Base-by-base conservation (phyloP, 805 yeast species). In the Metschnikowia santaceciliae region DNA sequence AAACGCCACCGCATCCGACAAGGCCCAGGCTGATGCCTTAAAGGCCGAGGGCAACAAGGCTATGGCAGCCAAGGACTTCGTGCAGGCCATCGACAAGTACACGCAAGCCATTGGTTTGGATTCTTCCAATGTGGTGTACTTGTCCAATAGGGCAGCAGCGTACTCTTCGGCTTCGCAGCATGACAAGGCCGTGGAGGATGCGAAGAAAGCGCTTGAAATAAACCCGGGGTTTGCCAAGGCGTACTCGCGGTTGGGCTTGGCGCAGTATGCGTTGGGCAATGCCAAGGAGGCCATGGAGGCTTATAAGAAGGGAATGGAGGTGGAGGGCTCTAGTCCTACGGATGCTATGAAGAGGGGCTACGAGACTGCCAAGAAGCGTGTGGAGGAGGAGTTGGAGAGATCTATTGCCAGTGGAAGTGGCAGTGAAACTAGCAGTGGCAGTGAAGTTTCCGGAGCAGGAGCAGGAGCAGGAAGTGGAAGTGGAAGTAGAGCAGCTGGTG, bases 61-160 rank as follows among this genome's bases (percentile, higher is more conserved):
- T 39, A 88, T 94, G 90, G 90, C 96, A 19, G 73, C 75, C 48
- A 84, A 77, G 63, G 82, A 90, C 59, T 92, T 79, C 64, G 75
- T 74, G 14, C 74, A 68, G 36, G 98, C 99, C 4, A 77, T 90
- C 48, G 79, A 77, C 22, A 82, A 84, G 58, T 94, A 94, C 70
- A 79, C 96, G 6, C 82, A 81, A 49, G 98, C 98, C 10, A 81
- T 94, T 59, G 81, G 71, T 22, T 69, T 84, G 54, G 76, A 83
- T 57, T 82, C 90, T 49, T 68, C 77, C 15, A 90, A 90, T 66
- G 90, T 91, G 15, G 88, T 94, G 19, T 94, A 85, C 69, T 81
- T 80, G 54, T 90, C 98, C 34, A 94, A 94, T 73, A 83, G 99
- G 65, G 98, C 99, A 13, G 99, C 99, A 40, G 98, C 98, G 2